Conservation (phyloP, 1,284 basidiomycete species). For the Tetrapyrgos nigripes region DNA sequence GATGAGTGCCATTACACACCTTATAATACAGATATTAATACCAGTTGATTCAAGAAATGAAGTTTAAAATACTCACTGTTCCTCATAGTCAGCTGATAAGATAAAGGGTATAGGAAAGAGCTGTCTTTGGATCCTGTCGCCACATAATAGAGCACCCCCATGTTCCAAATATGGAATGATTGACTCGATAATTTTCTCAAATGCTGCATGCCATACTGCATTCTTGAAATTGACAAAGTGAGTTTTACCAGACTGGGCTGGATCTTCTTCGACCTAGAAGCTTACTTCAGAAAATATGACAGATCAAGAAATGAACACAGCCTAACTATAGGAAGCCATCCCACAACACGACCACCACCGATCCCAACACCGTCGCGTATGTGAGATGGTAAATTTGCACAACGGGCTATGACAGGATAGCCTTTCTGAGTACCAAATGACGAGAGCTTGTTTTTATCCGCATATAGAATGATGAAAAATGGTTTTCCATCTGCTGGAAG, state of each 20-base stretch:
- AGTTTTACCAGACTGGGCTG: slow-evolving; percentile 29
- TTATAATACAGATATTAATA: neutral
- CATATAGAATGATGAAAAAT: slow-evolving; percentile 41
- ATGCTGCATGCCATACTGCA: slow-evolving; percentile 34
- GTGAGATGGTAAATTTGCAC: slow-evolving; percentile 41
- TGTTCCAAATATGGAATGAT: slow-evolving; percentile 14
- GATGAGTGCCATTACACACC: slow-evolving; percentile 31
- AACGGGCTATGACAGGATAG: slow-evolving; percentile 48
- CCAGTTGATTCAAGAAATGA: neutral
- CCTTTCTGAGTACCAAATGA: slow-evolving; percentile 48
- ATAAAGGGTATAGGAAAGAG: slow-evolving; percentile 9
- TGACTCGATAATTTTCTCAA: slow-evolving; percentile 23
- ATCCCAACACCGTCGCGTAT: slow-evolving; percentile 44
- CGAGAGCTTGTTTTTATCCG: slow-evolving; percentile 51
- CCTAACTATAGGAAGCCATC: slow-evolving; percentile 51
- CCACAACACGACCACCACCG: slow-evolving; percentile 45
- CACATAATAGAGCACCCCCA: slow-evolving; percentile 13
- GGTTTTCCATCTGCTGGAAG: neutral
- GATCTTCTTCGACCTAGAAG: slow-evolving; percentile 31
- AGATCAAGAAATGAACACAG: neutral
- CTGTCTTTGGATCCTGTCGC: neutral
- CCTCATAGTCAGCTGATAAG: slow-evolving; percentile 23
- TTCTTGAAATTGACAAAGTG: slow-evolving; percentile 38
- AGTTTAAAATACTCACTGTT: slow-evolving; percentile 35
- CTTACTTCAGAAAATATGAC: neutral